These are phyloP conservation scores for Phallus indusiatus DNA, from an alignment of 768 basidiomycete species.

Conservation along the genomic window DNA sequence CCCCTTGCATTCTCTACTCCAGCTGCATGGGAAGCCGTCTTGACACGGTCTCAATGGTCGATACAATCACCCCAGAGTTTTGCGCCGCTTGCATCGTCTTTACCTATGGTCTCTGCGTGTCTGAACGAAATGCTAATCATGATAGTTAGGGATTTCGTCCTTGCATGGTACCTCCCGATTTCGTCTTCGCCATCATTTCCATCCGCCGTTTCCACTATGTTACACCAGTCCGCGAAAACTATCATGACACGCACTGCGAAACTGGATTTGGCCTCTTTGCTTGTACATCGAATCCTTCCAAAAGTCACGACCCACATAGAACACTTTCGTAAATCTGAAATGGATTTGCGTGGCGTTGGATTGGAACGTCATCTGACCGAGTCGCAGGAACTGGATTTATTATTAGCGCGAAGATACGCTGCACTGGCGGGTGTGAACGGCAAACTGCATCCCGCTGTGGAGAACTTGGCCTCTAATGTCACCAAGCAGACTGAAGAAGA, in stretches of 20 bases:
- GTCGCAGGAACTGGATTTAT: conserved; percentile 81
- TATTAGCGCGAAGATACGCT: conserved; percentile 77
- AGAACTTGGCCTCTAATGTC: conserved; percentile 81
- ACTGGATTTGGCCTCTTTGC: conserved; percentile 64
- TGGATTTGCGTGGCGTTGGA: conserved; percentile 72
- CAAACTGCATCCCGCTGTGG: conserved; percentile 76
- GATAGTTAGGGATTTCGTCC: conserved; percentile 78
- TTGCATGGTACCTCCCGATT: conserved; percentile 80
- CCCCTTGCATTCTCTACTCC: conserved; percentile 85
- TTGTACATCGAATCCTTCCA: conserved; percentile 83
- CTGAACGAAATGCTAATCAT: conserved; percentile 75
- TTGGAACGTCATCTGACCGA: conserved; percentile 77
- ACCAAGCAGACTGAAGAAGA: conserved; percentile 85
- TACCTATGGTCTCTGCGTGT: conserved; percentile 55
- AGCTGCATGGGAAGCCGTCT: conserved; percentile 88
- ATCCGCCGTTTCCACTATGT: conserved; percentile 62
- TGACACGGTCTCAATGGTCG: conserved; percentile 87
- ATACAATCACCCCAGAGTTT: conserved; percentile 59
- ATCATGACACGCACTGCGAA: conserved; percentile 44
- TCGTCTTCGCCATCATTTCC: conserved; percentile 88
- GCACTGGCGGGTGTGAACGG: conserved; percentile 32
- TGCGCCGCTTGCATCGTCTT: conserved; percentile 54
- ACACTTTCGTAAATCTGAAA: conserved; percentile 83
- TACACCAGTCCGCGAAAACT: conserved; percentile 57
- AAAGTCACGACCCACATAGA: conserved; percentile 84